Conservation (phyloP, 2,329 filamentous ascomycete genomes). For the Claviceps maximensis region DNA sequence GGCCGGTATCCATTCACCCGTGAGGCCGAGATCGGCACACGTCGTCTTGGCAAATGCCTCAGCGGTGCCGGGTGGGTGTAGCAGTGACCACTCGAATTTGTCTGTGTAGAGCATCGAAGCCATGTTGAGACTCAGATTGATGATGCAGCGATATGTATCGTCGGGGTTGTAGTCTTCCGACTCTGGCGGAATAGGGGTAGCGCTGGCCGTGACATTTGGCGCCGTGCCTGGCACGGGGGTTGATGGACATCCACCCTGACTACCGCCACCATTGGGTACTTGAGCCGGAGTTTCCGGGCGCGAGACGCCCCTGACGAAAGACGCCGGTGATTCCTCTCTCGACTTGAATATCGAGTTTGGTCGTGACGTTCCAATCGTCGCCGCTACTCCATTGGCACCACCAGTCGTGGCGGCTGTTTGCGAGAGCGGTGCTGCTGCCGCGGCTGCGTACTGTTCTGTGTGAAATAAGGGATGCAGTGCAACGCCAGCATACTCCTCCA, state of each 20-base stretch:
- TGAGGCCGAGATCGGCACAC: constrained; percentile 78
- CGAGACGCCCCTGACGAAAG: constrained; percentile 23
- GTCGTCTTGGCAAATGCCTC: constrained; percentile 88
- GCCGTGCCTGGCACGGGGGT: constrained; percentile 28
- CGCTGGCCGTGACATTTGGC: constrained; percentile 53
- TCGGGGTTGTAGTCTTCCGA: constrained; percentile 75
- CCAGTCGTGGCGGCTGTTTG: constrained; percentile 5
- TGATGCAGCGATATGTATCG: constrained; percentile 87
- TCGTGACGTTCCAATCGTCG: constrained; percentile 16
- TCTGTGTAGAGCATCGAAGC: constrained; percentile 88
- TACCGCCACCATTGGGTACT: constrained; percentile 30
- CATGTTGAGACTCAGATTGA: constrained; percentile 82
- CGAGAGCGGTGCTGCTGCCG: constrained; percentile 10
- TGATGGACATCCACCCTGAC: no score
- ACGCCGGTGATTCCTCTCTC: constrained; percentile 26
- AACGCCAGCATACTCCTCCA: constrained; percentile 92
- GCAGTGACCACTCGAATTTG: constrained; percentile 93
- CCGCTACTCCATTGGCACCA: constrained; percentile 9
- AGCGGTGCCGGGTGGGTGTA: constrained; percentile 82
- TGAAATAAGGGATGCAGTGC: constrained; percentile 90
- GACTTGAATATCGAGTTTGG: constrained; percentile 19
- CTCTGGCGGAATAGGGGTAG: constrained; percentile 45
- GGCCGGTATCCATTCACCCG: constrained; percentile 85
- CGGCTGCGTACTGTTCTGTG: constrained; percentile 27
- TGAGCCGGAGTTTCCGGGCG: constrained; percentile 44